Evolutionary conservation across 768 basidiomycete species (phyloP).

Genomic region (Inosperma sp.): DNA sequence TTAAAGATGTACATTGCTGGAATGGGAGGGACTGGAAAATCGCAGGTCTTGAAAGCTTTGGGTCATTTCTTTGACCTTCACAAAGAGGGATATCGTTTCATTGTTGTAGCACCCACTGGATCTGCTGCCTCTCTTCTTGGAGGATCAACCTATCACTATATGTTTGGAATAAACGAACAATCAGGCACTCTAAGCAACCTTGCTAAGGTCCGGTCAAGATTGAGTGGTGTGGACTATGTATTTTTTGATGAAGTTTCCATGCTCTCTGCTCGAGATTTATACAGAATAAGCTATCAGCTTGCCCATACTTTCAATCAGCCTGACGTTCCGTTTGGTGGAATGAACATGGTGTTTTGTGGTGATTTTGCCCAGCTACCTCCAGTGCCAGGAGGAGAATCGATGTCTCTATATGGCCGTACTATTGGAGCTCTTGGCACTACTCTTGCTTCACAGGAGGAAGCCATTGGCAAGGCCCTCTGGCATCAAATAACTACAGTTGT

Average conservation of each 20-base stretch:
- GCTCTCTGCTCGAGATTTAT: too few relatives aligned
- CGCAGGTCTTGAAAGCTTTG: slow-evolving; percentile 17
- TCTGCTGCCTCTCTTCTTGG: too few relatives aligned
- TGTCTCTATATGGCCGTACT: background rate
- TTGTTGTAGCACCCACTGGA: slow-evolving; percentile 25
- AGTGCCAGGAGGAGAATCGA: slow-evolving; percentile 16
- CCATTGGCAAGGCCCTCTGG: too few relatives aligned
- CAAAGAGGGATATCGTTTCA: slow-evolving; percentile 23
- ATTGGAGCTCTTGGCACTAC: background rate
- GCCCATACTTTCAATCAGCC: slow-evolving; percentile 7
- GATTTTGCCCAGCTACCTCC: slow-evolving; percentile 43
- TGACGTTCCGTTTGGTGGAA: too few relatives aligned
- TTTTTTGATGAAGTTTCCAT: too few relatives aligned
- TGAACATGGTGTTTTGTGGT: too few relatives aligned
- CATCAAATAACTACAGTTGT: slow-evolving; percentile 31
- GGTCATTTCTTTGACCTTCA: slow-evolving; percentile 20
- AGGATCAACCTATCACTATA: slow-evolving; percentile 21
- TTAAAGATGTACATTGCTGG: too few relatives aligned
- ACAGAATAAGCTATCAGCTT: slow-evolving; percentile 22
- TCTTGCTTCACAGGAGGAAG: background rate
- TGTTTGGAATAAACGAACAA: slow-evolving; percentile 1
- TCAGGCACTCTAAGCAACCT: background rate
- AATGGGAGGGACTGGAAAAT: slow-evolving; percentile 18
- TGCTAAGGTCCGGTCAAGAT: slow-evolving; percentile 10
- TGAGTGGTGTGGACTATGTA: slow-evolving; percentile 32